phyloP scores from a whole-genome alignment of 2,329 filamentous ascomycete species.

The Fusarium aywerte region DNA sequence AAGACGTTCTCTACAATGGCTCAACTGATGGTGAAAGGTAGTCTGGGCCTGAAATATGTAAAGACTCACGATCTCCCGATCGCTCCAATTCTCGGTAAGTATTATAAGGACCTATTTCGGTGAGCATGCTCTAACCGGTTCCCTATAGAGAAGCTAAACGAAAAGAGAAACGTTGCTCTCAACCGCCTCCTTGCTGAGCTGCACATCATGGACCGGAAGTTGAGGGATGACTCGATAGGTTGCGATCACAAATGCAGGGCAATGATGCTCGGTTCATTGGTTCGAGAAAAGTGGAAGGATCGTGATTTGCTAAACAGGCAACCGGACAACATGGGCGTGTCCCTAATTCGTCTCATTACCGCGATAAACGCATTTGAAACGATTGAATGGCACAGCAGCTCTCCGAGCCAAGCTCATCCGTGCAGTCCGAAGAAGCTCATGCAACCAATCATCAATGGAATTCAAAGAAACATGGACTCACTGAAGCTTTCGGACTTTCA shows the following conservation, averaged over 20 bases:
- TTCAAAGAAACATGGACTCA: accelerated
- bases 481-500: background rate
- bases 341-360: background rate
- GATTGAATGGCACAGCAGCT: background rate
- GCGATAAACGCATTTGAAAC: background rate
- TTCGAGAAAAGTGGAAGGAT: background rate
- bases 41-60: background rate
- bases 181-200: background rate
- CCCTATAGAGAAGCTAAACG: background rate
- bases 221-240: background rate
- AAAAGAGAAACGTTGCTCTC: background rate
- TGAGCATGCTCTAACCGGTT: accelerated
- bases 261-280: background rate
- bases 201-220: background rate
- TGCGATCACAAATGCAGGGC: background rate
- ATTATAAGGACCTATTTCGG: accelerated
- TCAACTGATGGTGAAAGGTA: background rate
- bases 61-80: background rate
- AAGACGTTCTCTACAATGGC: background rate
- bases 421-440: background rate
- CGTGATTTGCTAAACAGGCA: background rate
- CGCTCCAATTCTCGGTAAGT: background rate
- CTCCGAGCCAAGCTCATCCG: background rate
- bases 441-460: background rate
- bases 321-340: background rate